These are phyloP conservation scores for Carex arenaria DNA, from an alignment of 202 grass and related monocot genomes.

Conservation along the genomic window DNA sequence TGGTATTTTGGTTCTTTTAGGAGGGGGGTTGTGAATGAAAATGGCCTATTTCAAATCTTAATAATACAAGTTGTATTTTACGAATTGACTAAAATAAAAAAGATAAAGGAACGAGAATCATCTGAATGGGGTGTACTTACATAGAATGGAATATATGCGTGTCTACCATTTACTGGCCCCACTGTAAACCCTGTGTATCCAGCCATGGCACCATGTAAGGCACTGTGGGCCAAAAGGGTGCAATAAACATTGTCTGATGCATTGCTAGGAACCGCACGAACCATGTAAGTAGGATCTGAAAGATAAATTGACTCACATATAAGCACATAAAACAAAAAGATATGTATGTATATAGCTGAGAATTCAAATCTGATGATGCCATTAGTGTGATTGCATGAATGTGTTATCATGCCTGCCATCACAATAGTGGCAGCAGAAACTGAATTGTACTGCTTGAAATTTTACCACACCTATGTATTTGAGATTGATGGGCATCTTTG, in stretches of 20 bases:
- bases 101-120: background rate
- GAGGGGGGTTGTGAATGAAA: background rate
- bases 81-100: background rate
- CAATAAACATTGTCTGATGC: conserved; percentile 97
- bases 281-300: conserved; percentile 93
- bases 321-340: background rate
- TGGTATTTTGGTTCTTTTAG: background rate
- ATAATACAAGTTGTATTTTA: background rate
- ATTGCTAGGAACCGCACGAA: conserved; percentile 78
- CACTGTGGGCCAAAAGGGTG: conserved; percentile 85
- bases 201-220: conserved; percentile 91
- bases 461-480: conserved; percentile 69
- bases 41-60: background rate
- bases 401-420: background rate
- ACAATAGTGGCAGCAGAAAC: background rate
- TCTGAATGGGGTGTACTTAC: background rate
- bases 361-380: background rate
- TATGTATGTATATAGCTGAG: background rate
- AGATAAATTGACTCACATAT: background rate
- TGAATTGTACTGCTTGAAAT: background rate
- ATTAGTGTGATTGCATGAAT: background rate
- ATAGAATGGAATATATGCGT: conserved; percentile 74
- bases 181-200: conserved; percentile 93
- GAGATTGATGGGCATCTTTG: conserved; percentile 76
- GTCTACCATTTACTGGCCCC: conserved; percentile 77